Conservation (phyloP, 257 asterid genomes). For the Verbascum thapsus region DNA sequence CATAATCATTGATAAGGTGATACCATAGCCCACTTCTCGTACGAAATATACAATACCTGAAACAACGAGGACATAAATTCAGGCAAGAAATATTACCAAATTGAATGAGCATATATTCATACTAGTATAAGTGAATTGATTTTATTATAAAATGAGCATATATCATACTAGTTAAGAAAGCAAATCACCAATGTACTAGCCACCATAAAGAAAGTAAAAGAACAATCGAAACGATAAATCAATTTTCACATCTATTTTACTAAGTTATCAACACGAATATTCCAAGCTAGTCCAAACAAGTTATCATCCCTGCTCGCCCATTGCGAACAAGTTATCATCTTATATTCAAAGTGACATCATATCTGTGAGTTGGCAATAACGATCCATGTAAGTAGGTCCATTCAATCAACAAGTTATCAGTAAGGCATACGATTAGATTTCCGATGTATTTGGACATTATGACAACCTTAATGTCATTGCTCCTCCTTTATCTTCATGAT, state of each 20-base stretch:
- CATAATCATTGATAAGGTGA: too few relatives aligned
- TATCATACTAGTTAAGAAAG: background rate
- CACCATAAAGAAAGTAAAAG: background rate
- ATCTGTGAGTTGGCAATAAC: background rate
- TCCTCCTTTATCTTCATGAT: background rate
- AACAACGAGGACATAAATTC: too few relatives aligned
- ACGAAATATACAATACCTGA: slow-evolving; percentile 41
- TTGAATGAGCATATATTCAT: background rate
- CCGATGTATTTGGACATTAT: too few relatives aligned
- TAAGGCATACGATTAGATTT: background rate
- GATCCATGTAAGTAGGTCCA: background rate
- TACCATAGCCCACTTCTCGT: slow-evolving; percentile 40
- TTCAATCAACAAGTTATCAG: background rate
- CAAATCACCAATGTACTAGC: background rate
- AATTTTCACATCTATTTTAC: background rate
- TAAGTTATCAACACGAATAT: background rate
- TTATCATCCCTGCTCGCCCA: slow-evolving; percentile 16
- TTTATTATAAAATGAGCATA: too few relatives aligned
- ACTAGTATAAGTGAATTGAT: background rate
- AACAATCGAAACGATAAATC: background rate
- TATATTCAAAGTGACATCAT: slow-evolving; percentile 19
- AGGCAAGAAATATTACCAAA: too few relatives aligned
- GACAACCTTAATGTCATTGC: background rate
- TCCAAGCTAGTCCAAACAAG: slow-evolving; percentile 7
- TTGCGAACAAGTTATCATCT: slow-evolving; percentile 1